Percentiles rank a stretch among this genome's conserved stretches.
phyloP scores from a whole-genome alignment of 1,284 basidiomycete species.

The Cryptococcus deneoformans region DNA sequence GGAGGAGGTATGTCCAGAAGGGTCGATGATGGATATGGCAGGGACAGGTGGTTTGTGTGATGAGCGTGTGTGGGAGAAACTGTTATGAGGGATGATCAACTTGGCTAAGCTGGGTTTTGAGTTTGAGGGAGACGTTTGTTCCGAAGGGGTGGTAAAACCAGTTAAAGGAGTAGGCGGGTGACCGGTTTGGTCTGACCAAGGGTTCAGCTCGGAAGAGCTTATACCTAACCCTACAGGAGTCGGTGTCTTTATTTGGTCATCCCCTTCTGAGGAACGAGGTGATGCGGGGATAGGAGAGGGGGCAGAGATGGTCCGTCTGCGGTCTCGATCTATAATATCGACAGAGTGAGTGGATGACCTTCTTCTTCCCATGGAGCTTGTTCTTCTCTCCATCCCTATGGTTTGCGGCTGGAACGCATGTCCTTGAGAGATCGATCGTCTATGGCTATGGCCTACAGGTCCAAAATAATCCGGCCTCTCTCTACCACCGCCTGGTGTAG shows the following conservation, averaged over 20 bases:
- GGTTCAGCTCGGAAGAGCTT: constrained; percentile 20
- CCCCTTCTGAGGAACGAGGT: too few species aligned
- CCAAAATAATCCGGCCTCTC: constrained; percentile 22
- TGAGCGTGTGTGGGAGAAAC: neutral
- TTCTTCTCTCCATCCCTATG: too few species aligned
- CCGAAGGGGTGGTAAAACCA: neutral
- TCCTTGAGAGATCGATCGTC: constrained; percentile 10
- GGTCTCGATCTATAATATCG: too few species aligned
- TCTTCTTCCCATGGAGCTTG: too few species aligned
- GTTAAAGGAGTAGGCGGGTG: constrained; percentile 18
- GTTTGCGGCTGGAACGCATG: neutral
- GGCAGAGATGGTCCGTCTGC: too few species aligned
- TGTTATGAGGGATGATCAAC: constrained; percentile 13
- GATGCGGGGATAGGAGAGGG: too few species aligned
- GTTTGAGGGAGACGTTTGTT: neutral
- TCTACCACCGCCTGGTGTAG: constrained; percentile 2
- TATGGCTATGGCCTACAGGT: constrained; percentile 12
- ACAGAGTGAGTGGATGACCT: too few species aligned
- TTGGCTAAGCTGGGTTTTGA: constrained; percentile 13
- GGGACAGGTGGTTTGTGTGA: constrained; percentile 3
- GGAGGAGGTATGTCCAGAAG: constrained; percentile 17
- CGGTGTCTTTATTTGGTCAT: neutral
- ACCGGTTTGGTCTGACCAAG: constrained; percentile 31
- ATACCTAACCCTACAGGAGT: neutral
- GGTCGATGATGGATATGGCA: constrained; percentile 32